Evolutionary conservation across 805 yeast genomes (phyloP), one percentile per base, ranked within the genome.

Genomic region (Huiozyma naganishii): DNA sequence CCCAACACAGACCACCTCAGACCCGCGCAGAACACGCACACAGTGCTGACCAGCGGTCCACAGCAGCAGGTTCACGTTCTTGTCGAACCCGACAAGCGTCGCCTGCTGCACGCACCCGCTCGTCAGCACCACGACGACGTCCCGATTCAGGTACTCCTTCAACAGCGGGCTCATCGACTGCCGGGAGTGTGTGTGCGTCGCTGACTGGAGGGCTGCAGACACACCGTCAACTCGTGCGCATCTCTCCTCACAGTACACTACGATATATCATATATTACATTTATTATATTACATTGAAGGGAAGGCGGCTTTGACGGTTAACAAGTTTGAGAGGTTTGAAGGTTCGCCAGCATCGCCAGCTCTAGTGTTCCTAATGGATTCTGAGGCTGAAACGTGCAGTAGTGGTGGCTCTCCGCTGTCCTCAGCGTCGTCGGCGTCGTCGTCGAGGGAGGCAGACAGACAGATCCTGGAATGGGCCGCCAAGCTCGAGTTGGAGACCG

Each of bases 31-130:
- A 27, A 59, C 29, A 39, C 9, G 52, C 51, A 33, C 42, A 37
- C 6, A 49, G 48, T 13, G 42, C 23, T n/a, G 44, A 13, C 32
- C 28, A 29, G 27, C 38, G 30, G 39, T 27, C 3, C 75, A 62
- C 36, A 82, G 60, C 35, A 81, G 66, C 32, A 83, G 53, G 54
- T 83, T 83, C 27, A 83, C 74, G 38, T 76, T 68, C 48, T 77
- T 75, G 57, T 83, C 90, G 52, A 68, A 81, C 6, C 89, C 87
- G 50, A 70, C 72, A 12, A 76, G 53, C 17, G 53, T 63, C 5
- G 77, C 80, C 34, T 67, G 55, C 37, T 73, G 67, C 42, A 71
- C 66, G 40, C 75, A 64, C 8, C 81, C 83, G 49, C 76, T 81
- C 6, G 78, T 67, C 3, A 81, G 76, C 38, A 79, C 62, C 29